phyloP scores from a whole-genome alignment of 1,139 yeast genomes.

The Lodderomyces parapsilosis region DNA sequence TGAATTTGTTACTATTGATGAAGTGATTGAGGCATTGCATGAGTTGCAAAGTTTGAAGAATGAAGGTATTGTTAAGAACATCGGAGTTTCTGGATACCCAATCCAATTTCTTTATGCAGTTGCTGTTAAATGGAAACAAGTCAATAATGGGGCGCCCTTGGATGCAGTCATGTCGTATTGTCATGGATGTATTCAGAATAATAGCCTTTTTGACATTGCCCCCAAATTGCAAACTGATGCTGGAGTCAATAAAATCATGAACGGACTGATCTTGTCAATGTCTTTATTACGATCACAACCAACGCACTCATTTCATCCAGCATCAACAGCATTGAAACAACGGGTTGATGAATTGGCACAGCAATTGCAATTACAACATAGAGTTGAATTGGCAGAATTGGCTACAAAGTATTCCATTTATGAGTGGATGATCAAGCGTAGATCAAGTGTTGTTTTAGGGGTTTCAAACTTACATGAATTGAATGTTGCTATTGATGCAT shows the following conservation, averaged over 20 bases:
- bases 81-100: conserved; percentile 90
- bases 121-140: conserved; percentile 33
- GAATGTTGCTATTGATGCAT: conserved; percentile 58
- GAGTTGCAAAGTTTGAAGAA: conserved; percentile 59
- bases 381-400: conserved; percentile 72
- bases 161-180: conserved; percentile 81
- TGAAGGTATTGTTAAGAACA: conserved; percentile 60
- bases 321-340: conserved; percentile 54
- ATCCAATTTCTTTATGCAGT: conserved; percentile 60
- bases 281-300: conserved; percentile 67
- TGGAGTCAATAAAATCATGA: conserved; percentile 56
- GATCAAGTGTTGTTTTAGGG: conserved; percentile 72
- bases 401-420: conserved; percentile 75
- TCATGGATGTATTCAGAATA: conserved; percentile 81
- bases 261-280: conserved; percentile 89
- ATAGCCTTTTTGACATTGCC: conserved; percentile 48
- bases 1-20: conserved; percentile 65
- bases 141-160: conserved; percentile 50
- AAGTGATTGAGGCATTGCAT: conserved; percentile 60
- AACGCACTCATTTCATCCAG: conserved; percentile 84
- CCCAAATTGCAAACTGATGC: conserved; percentile 52
- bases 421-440: conserved; percentile 46
- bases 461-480: conserved; percentile 64
- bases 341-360: conserved; percentile 56
- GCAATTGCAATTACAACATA: conserved; percentile 27